Conservation (phyloP, 2,329 filamentous ascomycete species). For the Sodiomyces alkalinus region DNA sequence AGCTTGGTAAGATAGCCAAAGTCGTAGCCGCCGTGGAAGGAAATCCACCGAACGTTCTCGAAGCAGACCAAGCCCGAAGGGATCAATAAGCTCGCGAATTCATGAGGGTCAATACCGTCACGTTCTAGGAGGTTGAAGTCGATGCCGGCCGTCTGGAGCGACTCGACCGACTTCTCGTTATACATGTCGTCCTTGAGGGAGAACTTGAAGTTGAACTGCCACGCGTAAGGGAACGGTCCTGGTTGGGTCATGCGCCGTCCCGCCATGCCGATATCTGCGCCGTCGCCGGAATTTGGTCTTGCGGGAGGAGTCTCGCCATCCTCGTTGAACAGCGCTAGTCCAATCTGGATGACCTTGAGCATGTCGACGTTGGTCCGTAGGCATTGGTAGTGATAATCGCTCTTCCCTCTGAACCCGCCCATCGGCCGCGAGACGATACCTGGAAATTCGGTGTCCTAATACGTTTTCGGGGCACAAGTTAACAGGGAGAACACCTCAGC, state of each 20-base stretch:
- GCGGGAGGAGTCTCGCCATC: slow-evolving; percentile 76
- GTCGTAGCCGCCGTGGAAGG: slow-evolving; percentile 95
- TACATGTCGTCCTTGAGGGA: slow-evolving; percentile 95
- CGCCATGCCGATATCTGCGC: slow-evolving; percentile 20
- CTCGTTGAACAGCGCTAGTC: slow-evolving; percentile 82
- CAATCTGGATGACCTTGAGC: slow-evolving; percentile 93
- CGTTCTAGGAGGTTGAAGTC: slow-evolving; percentile 74
- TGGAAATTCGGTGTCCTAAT: slow-evolving; percentile 98
- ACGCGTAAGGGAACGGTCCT: slow-evolving; percentile 64
- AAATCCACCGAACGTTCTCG: slow-evolving; percentile 87
- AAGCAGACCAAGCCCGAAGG: slow-evolving; percentile 82
- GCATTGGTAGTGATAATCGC: slow-evolving; percentile 97
- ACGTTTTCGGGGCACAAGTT: slow-evolving; percentile 2
- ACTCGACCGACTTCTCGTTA: slow-evolving; percentile 85
- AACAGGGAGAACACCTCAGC: slow-evolving; percentile 1
- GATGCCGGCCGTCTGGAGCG: slow-evolving; percentile 80
- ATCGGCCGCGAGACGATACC: slow-evolving; percentile 92
- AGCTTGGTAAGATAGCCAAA: slow-evolving; percentile 96
- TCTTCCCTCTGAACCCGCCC: slow-evolving; percentile 85
- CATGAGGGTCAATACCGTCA: slow-evolving; percentile 77
- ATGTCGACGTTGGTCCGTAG: slow-evolving; percentile 94
- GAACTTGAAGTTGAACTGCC: slow-evolving; percentile 99
- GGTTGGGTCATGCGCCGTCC: slow-evolving; percentile 24
- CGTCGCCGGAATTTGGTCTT: slow-evolving; percentile 36
- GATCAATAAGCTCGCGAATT: slow-evolving; percentile 81